Percentiles rank a stretch among this genome's conserved stretches.
These are phyloP conservation scores for Blastocystis sp. DNA, from an alignment of 352 stramenopile genomes.

Conservation along the genomic window DNA sequence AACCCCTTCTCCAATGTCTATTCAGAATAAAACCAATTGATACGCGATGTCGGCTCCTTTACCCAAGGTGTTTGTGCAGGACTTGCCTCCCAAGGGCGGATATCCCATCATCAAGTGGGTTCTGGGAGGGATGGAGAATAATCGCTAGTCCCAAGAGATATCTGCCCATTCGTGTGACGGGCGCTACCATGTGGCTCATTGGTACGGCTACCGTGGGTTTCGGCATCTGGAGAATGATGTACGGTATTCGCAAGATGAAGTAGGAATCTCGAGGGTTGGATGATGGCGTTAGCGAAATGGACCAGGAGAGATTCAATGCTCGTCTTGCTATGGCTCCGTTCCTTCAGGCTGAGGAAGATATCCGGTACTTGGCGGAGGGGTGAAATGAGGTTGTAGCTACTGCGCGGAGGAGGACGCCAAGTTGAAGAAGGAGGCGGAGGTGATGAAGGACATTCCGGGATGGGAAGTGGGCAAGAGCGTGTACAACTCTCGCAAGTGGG, in stretches of 20 bases:
- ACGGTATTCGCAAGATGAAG: conserved; percentile 66
- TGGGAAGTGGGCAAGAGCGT: conserved; percentile 83
- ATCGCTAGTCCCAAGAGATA: conserved; percentile 61
- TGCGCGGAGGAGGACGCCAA: conserved; percentile 81
- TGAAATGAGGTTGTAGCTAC: conserved; percentile 73
- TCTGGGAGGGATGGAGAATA: not conserved
- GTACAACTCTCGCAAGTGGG: conserved; percentile 83
- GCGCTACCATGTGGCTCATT: conserved; percentile 53
- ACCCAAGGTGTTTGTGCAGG: conserved; percentile 65
- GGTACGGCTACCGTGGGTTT: conserved; percentile 34
- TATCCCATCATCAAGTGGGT: conserved; percentile 40
- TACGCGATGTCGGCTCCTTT: conserved; percentile 58
- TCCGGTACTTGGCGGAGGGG: conserved; percentile 74
- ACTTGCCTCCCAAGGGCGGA: conserved; percentile 63
- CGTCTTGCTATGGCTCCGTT: conserved; percentile 86
- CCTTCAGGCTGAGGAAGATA: conserved; percentile 91
- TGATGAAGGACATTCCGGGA: conserved; percentile 89
- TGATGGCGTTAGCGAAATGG: conserved; percentile 72
- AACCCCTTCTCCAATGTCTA: not conserved
- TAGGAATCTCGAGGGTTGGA: not conserved
- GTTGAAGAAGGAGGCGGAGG: conserved; percentile 83
- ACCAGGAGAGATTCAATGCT: conserved; percentile 83
- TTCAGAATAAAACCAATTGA: not conserved
- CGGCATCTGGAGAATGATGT: conserved; percentile 64
- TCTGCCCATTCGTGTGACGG: conserved; percentile 53